Percentiles rank a stretch among this genome's conserved stretches.
Evolutionary conservation across 345 rosid genomes (phyloP).

Genomic region (Eucalyptus pauciflora): DNA sequence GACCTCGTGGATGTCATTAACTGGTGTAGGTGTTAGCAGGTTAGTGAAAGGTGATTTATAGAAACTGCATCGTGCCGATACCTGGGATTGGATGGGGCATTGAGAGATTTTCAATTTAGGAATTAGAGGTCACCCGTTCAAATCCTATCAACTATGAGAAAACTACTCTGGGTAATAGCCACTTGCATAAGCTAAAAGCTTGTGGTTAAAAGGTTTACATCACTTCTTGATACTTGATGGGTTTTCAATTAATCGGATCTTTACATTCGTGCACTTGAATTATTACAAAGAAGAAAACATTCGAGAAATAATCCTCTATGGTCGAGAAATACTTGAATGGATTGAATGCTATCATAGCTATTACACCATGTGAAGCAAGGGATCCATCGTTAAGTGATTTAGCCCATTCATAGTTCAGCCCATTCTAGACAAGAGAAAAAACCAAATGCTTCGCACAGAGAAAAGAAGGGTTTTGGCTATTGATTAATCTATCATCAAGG

Average conservation of each 20-base stretch:
- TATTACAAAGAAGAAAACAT: background rate
- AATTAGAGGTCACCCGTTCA: background rate
- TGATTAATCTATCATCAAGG: background rate
- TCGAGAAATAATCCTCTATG: background rate
- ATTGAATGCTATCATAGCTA: background rate
- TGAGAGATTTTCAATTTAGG: background rate
- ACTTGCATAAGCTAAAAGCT: background rate
- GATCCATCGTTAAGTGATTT: background rate
- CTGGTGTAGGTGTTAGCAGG: background rate
- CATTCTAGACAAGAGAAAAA: background rate
- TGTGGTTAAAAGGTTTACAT: background rate
- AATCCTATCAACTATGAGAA: background rate
- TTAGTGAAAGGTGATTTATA: background rate
- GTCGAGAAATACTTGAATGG: background rate
- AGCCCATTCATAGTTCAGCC: background rate
- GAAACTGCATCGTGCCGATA: background rate
- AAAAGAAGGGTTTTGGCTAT: background rate
- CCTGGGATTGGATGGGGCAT: background rate
- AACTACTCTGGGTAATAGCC: accelerated
- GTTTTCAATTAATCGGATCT: background rate
- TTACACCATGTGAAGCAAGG: background rate
- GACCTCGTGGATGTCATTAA: background rate
- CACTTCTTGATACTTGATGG: background rate
- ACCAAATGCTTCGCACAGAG: background rate
- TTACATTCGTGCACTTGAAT: background rate